These are phyloP conservation scores for Phragmites australis DNA, from an alignment of 176 grass and related monocot genomes.

Conservation along the genomic window DNA sequence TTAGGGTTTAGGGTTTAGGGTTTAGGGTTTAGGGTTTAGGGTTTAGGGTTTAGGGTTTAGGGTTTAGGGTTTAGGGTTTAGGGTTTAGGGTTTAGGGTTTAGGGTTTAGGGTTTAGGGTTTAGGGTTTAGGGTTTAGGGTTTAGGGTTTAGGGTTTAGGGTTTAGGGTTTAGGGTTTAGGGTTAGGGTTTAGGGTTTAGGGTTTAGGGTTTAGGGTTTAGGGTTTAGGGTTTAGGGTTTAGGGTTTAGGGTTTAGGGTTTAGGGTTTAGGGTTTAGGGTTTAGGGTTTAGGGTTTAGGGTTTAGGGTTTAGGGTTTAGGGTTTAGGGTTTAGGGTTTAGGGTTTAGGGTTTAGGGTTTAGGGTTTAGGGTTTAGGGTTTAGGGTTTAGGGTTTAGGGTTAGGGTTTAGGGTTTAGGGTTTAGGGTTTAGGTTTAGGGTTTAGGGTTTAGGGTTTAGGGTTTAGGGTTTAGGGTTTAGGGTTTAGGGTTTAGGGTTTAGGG, in stretches of 20 bases:
- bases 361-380: not conserved
- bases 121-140: conserved; percentile 8
- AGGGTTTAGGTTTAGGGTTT: not conserved
- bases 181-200: conserved; percentile 22
- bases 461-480: not conserved
- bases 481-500: not conserved
- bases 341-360: not conserved
- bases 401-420: not conserved
- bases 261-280: too few species aligned
- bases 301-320: not conserved
- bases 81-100: conserved; percentile 1
- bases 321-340: not conserved
- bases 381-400: not conserved
- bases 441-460: not conserved
- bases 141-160: conserved; percentile 34
- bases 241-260: not conserved
- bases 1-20: conserved; percentile 18
- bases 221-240: conserved; percentile 33
- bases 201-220: conserved; percentile 2
- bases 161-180: conserved; percentile 26
- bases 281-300: too few species aligned
- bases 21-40: conserved; percentile 22
- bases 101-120: not conserved
- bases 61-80: conserved; percentile 14
- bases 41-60: conserved; percentile 12